Evolutionary conservation across 768 basidiomycete genomes (phyloP), one percentile per base, ranked within the genome.

Genomic region (Cystofilobasidium capitatum): DNA sequence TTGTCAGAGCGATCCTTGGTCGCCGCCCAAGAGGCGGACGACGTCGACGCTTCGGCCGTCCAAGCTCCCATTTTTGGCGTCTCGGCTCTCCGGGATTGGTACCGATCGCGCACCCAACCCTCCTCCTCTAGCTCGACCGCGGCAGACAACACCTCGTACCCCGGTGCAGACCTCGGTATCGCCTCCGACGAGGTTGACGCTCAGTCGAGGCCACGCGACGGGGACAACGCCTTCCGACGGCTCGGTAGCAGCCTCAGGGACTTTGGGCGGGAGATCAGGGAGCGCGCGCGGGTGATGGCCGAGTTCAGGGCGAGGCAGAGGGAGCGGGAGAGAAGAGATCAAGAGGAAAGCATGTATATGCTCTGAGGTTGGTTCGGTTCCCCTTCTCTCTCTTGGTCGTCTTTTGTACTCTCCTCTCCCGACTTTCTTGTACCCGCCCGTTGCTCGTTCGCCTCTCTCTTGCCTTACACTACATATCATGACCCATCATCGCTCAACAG

Each of bases 271-370:
- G 29, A 55, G 51, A 16, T 55, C 2, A 26, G 29, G 29, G 51
- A 16, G 2, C 26, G 51, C 9, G 51, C 51, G 2, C 10, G 20
- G 6, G 51, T 31, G 29, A 55, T 55, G 12, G 29, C 29, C 2
- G 51, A 55, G 13, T 55, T 55, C 31, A 29, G 51, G 26, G 51
- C 14, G 12, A 26, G 51, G 7, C 51, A 55, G 51, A 14, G 51
- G 17, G 51, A 55, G 31, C 26, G 51, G 3, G 29, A 55, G 51
- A 26, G 51, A 3, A 3, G 51, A 1, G 51, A 51, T n/a, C n/a
- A n/a, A 29, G 49, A 55, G 51, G 51, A 55, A n/a, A 31, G 51
- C 51, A 17, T 31, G 51, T 55, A 31, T 31, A 55, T 55, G 51
- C 31, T 55, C 20, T 49, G 24, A n/a, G 20, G 24, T 12, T 24